Evolutionary conservation across 1,139 yeast species (phyloP), one percentile per base, ranked within the genome.

Genomic region (Suzukiozyma palmioleophila): DNA sequence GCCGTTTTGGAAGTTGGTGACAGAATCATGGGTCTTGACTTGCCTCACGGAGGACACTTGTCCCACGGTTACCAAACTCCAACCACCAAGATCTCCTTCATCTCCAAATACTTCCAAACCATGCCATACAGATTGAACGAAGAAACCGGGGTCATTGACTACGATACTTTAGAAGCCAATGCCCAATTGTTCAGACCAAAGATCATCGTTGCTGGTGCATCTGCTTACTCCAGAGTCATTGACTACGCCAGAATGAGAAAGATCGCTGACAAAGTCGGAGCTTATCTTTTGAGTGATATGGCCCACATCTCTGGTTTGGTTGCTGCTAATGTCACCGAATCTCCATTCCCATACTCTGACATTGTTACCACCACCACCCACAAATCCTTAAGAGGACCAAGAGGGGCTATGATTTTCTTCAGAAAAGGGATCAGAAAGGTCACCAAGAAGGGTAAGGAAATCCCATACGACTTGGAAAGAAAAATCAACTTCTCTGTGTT

Each of bases 341-440:
- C 95, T 37, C 97, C 97, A 46, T 90, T 90, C 75, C 92, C 88
- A 60, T 83, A 81, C 66, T 87, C 97, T 39, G 97, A 90, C 61
- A 85, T 90, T 50, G 97, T 90, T 60, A 90, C 97, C 51, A 90
- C 97, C 51, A 90, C 97, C 45, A 89, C 97, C 39, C 97, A 90
- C 73, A 90, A 90, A 73, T 88, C 96, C 25, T 79, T 90, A 58
- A 84, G 97, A 73, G 97, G 97, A 35, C 97, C 97, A 65, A 85
- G 97, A 76, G 97, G 97, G 61, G 96, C 97, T 39, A 89, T 90
- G 96, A 90, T 90, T 60, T 90, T 90, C 73, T 90, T 79, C 77
- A 86, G 97, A 77, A 84, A 84, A 63, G 97, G 97, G 51, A 76
- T 87, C 44, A 81, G 92, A 73, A 81, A 81, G 59, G 81, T 82